These are phyloP conservation scores for Cymodocea nodosa DNA, from an alignment of 116 monocot genomes.

Conservation along the genomic window DNA sequence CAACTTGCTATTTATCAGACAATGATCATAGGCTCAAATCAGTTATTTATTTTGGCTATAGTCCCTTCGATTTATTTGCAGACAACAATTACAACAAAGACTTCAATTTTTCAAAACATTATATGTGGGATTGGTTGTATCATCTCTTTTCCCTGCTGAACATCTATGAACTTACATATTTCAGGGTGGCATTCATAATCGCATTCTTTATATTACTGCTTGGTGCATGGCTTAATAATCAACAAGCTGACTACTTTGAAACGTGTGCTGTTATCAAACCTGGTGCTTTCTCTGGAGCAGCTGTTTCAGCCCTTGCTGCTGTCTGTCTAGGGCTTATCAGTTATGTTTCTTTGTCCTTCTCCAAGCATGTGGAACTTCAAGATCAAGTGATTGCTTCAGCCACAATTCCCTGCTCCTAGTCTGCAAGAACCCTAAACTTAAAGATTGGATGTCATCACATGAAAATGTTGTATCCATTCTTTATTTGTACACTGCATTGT, in stretches of 20 bases:
- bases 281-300: constrained; percentile 65
- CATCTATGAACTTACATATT: neutral
- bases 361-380: too few relatives aligned
- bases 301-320: constrained; percentile 43
- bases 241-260: constrained; percentile 11
- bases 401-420: too few relatives aligned
- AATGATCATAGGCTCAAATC: neutral
- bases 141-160: neutral
- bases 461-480: too few relatives aligned
- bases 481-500: too few relatives aligned
- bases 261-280: constrained; percentile 80
- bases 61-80: neutral
- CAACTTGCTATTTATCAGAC: neutral
- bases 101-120: neutral
- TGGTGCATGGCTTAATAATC: constrained; percentile 63
- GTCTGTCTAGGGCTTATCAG: constrained; percentile 51
- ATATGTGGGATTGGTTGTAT: neutral
- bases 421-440: too few relatives aligned
- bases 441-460: too few relatives aligned
- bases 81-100: neutral
- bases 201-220: constrained; percentile 65
- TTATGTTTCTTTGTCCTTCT: constrained; percentile 13
- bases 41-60: neutral
- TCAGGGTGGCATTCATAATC: constrained; percentile 64
- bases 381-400: too few relatives aligned